Percentiles rank a stretch among this genome's conserved stretches.
Evolutionary conservation across 164 flowering plant species (phyloP).

Genomic region (Houttuynia cordata): DNA sequence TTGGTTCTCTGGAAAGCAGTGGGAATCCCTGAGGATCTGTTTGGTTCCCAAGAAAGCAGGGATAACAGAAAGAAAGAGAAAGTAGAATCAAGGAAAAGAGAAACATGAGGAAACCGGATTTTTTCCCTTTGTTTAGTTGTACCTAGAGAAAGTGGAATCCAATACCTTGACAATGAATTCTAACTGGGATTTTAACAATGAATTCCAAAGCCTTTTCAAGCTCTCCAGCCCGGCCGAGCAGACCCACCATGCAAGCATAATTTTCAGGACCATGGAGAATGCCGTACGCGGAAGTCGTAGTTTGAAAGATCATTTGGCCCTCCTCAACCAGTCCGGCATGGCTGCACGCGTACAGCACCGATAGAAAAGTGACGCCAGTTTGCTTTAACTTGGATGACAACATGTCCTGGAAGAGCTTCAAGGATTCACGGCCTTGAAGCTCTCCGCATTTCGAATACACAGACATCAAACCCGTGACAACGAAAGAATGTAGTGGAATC

Average conservation of each 20-base stretch:
- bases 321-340: constrained; percentile 78
- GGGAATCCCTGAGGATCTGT: no score
- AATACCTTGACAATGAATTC: no score
- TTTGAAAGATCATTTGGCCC: constrained; percentile 53
- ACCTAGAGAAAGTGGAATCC: no score
- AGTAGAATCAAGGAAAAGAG: no score
- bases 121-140: no score
- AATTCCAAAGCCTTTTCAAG: constrained; percentile 63
- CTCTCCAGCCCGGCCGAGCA: constrained; percentile 73
- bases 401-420: constrained; percentile 55
- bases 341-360: constrained; percentile 63
- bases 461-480: constrained; percentile 66
- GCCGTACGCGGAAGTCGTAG: constrained; percentile 46
- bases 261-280: constrained; percentile 60
- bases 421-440: constrained; percentile 51
- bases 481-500: constrained; percentile 51
- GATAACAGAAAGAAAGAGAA: no score
- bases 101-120: no score
- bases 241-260: constrained; percentile 91
- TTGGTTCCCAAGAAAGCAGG: no score
- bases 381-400: constrained; percentile 30
- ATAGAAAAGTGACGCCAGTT: constrained; percentile 58
- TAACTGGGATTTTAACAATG: constrained; percentile 49
- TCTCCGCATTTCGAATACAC: constrained; percentile 74
- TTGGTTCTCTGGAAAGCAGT: no score